These are phyloP conservation scores for Spergularia marina DNA, from an alignment of 148 eudicot genomes.

Conservation along the genomic window DNA sequence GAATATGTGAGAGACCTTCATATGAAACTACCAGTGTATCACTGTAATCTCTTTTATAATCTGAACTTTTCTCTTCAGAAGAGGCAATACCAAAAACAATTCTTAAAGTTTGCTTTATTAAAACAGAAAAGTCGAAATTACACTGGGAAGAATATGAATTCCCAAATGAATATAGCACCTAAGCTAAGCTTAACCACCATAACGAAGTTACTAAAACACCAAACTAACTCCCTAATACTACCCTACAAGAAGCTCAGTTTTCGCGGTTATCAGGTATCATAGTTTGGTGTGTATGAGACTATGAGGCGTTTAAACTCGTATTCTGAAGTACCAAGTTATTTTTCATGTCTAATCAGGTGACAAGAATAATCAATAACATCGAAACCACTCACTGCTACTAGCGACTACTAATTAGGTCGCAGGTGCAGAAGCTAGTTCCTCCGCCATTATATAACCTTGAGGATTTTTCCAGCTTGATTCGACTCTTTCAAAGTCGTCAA, in stretches of 20 bases:
- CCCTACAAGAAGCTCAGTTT: background rate
- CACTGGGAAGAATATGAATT: no score
- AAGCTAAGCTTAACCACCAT: background rate
- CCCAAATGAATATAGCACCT: no score
- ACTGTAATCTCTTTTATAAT: background rate
- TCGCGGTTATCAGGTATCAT: background rate
- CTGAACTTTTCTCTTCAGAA: background rate
- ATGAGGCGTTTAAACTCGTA: background rate
- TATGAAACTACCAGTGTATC: background rate
- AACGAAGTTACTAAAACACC: background rate
- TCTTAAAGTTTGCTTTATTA: background rate
- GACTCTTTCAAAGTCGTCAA: constrained; percentile 29
- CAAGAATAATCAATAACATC: background rate
- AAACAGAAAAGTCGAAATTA: background rate
- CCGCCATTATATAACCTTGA: constrained; percentile 32
- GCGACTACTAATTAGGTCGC: constrained; percentile 38
- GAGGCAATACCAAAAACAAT: background rate
- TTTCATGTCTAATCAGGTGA: background rate
- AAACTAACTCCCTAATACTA: background rate
- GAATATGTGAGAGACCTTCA: no score
- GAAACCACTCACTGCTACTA: background rate
- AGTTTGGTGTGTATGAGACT: background rate
- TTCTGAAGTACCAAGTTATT: no score
- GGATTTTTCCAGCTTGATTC: constrained; percentile 32
- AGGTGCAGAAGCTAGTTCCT: constrained; percentile 40